Base-by-base conservation (phyloP, 2,329 filamentous ascomycete species). In the Fusarium solani-melongenae region DNA sequence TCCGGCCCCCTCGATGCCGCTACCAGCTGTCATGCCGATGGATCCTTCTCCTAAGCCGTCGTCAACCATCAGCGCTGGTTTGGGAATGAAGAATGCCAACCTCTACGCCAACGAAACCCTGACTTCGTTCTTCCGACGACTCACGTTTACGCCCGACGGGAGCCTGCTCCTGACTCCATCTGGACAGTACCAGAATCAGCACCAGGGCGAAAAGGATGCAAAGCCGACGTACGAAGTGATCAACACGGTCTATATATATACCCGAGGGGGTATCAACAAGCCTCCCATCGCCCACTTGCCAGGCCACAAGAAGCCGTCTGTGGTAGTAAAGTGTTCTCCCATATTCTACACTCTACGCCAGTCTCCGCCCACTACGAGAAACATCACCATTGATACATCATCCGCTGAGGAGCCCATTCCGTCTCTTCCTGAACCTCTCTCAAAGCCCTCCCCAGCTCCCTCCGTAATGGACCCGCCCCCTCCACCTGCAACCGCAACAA, bases 211-310 rank as follows among this genome's bases (percentile, higher is more conserved):
- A 24, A 89, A 89, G 57, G 93, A 95, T 71, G 84, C 87, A 2
- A 97, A 95, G 81, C 88, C 91, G 0, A 89, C 89, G 1, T 96
- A 96, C 76, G 96, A 99, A 75, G 89, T 98, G 60, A 95, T 93
- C 77, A 99, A 99, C 80, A 99, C 96, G 0, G 97, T 99, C 24
- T 99, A 99, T 83, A 96, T 99, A 62, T 99, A 99, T 82, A 98
- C 96, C 0, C 89, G 96, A 77, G 96, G 95, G 33, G 96, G 96
- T 27, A 94, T 99, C 79, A 98, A 98, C 84, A 98, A 97, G 81
- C 95, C 96, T 2, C 96, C 96, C 3, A 93, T 98, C 66, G 95
- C 96, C 8, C 96, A 98, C 83, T 88, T 99, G 8, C 96, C 96
- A 0, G 96, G 96, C 2, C 96, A 98, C 83, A 99, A 98, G 86